Percentiles rank a stretch among this genome's conserved stretches.
Evolutionary conservation across 176 grass and related monocot genomes (phyloP).

Genomic region (Triticum timopheevii): DNA sequence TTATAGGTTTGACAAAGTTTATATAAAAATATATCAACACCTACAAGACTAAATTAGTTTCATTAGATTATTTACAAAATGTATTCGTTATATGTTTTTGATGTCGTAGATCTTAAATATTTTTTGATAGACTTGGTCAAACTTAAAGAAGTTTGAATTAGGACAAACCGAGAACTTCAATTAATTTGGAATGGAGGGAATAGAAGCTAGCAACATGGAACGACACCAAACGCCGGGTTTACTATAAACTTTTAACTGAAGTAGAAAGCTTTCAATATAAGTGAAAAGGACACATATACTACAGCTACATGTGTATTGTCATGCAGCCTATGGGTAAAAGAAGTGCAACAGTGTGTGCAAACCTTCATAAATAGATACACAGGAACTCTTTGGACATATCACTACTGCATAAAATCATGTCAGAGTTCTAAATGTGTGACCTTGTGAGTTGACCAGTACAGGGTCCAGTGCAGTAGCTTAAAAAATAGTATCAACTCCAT

Average conservation of each 20-base stretch:
- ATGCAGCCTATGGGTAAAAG: too few relatives aligned
- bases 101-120: too few relatives aligned
- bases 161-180: too few relatives aligned
- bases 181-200: too few relatives aligned
- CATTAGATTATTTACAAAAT: too few relatives aligned
- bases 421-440: neutral
- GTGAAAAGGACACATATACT: neutral
- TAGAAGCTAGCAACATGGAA: neutral
- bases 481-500: neutral
- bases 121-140: too few relatives aligned
- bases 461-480: neutral
- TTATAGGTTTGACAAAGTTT: too few relatives aligned
- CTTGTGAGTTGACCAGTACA: neutral
- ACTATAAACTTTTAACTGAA: neutral
- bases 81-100: too few relatives aligned
- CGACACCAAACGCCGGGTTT: neutral
- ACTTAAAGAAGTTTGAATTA: too few relatives aligned
- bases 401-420: neutral
- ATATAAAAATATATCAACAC: neutral
- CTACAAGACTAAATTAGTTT: too few relatives aligned
- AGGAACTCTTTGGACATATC: neutral
- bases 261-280: slow-evolving; percentile 4
- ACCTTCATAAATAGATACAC: neutral
- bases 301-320: neutral
- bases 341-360: neutral